These are phyloP conservation scores for Blastobotrys niveus DNA, from an alignment of 1,139 yeast genomes.

Conservation along the genomic window DNA sequence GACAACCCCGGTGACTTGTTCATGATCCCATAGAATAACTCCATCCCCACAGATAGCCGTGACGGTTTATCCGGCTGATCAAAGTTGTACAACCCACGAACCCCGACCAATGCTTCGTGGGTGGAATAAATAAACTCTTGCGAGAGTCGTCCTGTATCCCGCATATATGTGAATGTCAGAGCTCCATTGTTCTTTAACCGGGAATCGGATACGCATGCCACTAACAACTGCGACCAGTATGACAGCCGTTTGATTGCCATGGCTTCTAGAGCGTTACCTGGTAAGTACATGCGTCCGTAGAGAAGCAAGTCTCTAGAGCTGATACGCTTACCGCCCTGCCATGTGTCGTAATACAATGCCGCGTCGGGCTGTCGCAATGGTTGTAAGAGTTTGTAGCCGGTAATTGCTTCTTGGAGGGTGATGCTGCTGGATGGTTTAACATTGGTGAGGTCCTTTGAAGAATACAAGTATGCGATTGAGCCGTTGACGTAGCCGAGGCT, in stretches of 20 bases:
- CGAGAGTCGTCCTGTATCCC: conserved; percentile 57
- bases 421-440: conserved; percentile 50
- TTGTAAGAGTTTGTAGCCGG: conserved; percentile 65
- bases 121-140: conserved; percentile 83
- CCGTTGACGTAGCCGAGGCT: conserved; percentile 71
- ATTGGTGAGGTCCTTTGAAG: conserved; percentile 52
- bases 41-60: conserved; percentile 71
- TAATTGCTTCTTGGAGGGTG: conserved; percentile 64
- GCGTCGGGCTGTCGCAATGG: conserved; percentile 35
- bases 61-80: conserved; percentile 33
- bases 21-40: conserved; percentile 80
- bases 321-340: conserved; percentile 33
- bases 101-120: conserved; percentile 80
- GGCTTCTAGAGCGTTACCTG: conserved; percentile 83
- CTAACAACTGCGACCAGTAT: conserved; percentile 54
- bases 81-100: conserved; percentile 70
- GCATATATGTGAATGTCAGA: conserved; percentile 67
- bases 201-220: conserved; percentile 73
- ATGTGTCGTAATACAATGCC: conserved; percentile 27
- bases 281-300: conserved; percentile 86
- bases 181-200: conserved; percentile 51
- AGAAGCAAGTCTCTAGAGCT: conserved; percentile 39
- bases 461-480: conserved; percentile 73
- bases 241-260: conserved; percentile 69
- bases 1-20: conserved; percentile 68